A percentile compares a stretch with the other conserved stretches of the same genome.
These are phyloP conservation scores for Thecaphora thlaspeos DNA, from an alignment of 1,284 basidiomycete genomes.

Conservation along the genomic window DNA sequence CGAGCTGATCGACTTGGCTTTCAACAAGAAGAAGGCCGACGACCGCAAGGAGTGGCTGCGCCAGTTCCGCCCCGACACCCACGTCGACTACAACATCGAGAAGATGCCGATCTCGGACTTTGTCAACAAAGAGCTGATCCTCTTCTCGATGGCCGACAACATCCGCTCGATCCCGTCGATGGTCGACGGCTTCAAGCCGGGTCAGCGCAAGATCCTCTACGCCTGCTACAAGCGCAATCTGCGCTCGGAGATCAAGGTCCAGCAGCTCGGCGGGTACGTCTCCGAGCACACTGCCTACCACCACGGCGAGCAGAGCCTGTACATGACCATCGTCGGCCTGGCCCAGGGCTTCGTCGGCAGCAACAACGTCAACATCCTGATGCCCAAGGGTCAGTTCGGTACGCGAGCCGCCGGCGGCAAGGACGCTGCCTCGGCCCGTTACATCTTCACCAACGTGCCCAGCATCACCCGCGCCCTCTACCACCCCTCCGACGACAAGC, in stretches of 20 bases:
- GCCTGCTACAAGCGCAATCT: constrained; percentile 92
- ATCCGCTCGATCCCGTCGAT: constrained; percentile 82
- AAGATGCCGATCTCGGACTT: constrained; percentile 89
- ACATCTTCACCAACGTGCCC: constrained; percentile 86
- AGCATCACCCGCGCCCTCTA: constrained; percentile 77
- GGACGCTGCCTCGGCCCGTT: constrained; percentile 90
- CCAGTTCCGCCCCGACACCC: constrained; percentile 95
- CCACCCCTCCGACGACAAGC: constrained; percentile 78
- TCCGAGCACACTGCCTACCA: constrained; percentile 93
- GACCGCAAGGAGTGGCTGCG: constrained; percentile 98
- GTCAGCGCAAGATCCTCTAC: constrained; percentile 95
- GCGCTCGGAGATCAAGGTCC: constrained; percentile 91
- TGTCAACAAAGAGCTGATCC: constrained; percentile 95
- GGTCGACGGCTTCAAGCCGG: constrained; percentile 95
- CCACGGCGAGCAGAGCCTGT: constrained; percentile 87
- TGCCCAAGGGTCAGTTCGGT: constrained; percentile 94
- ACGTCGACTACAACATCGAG: constrained; percentile 81
- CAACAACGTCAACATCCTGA: constrained; percentile 90
- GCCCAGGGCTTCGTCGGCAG: constrained; percentile 94
- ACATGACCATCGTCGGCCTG: constrained; percentile 85
- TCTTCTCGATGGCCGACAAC: constrained; percentile 99
- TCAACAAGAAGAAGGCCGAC: constrained; percentile 99
- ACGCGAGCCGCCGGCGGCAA: constrained; percentile 62
- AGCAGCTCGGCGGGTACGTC: constrained; percentile 91
- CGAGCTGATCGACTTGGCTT: constrained; percentile 91